Base-by-base conservation (phyloP, 495 filamentous ascomycete species). In the Penicillium flavigenum region DNA sequence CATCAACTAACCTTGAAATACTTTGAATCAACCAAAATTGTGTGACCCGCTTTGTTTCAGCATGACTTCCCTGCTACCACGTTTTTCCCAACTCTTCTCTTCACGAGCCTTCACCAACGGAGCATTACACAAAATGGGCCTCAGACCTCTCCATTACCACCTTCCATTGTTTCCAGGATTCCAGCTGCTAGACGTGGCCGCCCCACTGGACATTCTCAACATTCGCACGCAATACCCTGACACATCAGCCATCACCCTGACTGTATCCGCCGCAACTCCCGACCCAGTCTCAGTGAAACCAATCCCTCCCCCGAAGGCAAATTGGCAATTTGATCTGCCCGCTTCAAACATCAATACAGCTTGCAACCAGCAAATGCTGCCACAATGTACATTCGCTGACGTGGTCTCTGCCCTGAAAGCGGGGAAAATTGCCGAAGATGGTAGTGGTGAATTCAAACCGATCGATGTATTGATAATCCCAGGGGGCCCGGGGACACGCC, bases 201-300 rank as follows among this genome's bases (percentile, higher is more conserved):
- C 42, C 8, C 52, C 52, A 47, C 52, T 55, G 3, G 52, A 55
- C 52, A 55, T 55, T 55, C 52, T 55, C 31, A 55, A 55, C 22
- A 55, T 55, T 10, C 52, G 52, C 14, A 38, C 42, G 4, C 42
- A 47, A 9, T 47, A 55, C 22, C 20, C 52, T 38, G 52, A 47
- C 31, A 55, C 52, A 16, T 44, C 42, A 3, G 31, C n/a, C 43
- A 55, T 55, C 42, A 47, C 52, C 27, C 32, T 55, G 32, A 55
- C 52, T 19, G 32, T 55, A 46, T 55, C 52, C 29, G 52, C 52
- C 14, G 52, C 31, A 38, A 55, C 52, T 19, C 22, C 24, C 2
- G 52, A 55, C 29, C 52, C 52, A 29, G 52, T 55, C 43, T 55
- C 52, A 6, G 52, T 55, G 29, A 55, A 55, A 45, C 52, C 52